Conservation (phyloP, 805 yeast genomes). For the Cyberlindnera euphorbiae region DNA sequence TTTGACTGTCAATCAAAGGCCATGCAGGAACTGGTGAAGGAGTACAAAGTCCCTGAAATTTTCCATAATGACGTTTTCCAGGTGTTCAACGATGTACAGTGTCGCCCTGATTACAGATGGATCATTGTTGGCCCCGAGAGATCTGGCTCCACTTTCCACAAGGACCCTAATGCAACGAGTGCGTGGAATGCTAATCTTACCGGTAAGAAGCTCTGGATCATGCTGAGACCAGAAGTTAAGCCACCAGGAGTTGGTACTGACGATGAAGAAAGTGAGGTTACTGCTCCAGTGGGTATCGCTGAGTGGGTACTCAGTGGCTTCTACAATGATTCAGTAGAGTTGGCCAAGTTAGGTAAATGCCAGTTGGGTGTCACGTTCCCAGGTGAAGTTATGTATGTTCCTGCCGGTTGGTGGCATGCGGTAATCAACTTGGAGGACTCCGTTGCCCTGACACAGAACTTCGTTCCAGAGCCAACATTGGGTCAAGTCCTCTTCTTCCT, state of each 20-base stretch:
- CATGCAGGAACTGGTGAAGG: slow-evolving; percentile 48
- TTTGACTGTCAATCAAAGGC: slow-evolving; percentile 81
- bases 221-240: slow-evolving; percentile 70
- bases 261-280: slow-evolving; percentile 78
- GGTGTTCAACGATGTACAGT: slow-evolving; percentile 37
- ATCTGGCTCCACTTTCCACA: slow-evolving; percentile 87
- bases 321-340: slow-evolving; percentile 58
- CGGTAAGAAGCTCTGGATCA: slow-evolving; percentile 81
- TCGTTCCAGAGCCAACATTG: slow-evolving; percentile 65
- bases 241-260: slow-evolving; percentile 88
- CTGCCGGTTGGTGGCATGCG: slow-evolving; percentile 97
- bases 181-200: slow-evolving; percentile 84
- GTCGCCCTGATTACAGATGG: slow-evolving; percentile 93
- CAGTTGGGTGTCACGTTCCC: slow-evolving; percentile 70
- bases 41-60: slow-evolving; percentile 48
- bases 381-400: slow-evolving; percentile 84
- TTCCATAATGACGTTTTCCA: slow-evolving; percentile 60
- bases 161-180: slow-evolving; percentile 85
- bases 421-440: slow-evolving; percentile 81
- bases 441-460: slow-evolving; percentile 88
- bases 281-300: slow-evolving; percentile 87
- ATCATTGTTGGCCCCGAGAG: slow-evolving; percentile 77
- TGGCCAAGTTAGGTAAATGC: slow-evolving; percentile 46
- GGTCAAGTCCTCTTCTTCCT: slow-evolving; percentile 63
- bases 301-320: slow-evolving; percentile 88